Evolutionary conservation across 345 rosid species (phyloP), one percentile per base, ranked within the genome.

Genomic region (Boechera divaricarpa): DNA sequence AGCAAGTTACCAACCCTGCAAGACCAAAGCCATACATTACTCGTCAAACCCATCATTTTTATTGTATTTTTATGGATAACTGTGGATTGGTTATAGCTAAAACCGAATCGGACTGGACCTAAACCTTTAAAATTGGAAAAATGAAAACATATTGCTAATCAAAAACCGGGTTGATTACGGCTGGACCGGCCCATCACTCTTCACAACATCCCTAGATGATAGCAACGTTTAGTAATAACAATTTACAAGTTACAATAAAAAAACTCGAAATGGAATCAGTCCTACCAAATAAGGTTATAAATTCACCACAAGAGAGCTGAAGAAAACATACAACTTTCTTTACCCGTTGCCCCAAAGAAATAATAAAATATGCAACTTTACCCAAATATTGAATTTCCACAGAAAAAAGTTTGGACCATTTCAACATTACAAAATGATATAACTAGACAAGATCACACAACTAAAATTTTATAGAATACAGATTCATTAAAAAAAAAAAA

Each of bases 301-400:
- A 45, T 42, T 18, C 53, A 29, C 11, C 32, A 66, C 13, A 49
- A 18, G 58, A 5, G 6, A 53, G 51, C 29, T 16, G 21, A 9
- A 55, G 12, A 52, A 24, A 10, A 6, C 6, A 47, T 35, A n/a
- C 29, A 12, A 45, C 67, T 24, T 71, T 24, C 12, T 41, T 44
- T 44, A 21, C 7, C 38, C 47, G 26, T 62, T 73, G 51, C 62
- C 41, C 32, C 26, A 10, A 0, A 11, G 44, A 31, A 3, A 5
- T 12, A 12, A 57, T 3, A 18, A 70, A 35, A 49, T 13, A 38
- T 48, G 57, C 32, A 62, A 61, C 68, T 72, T 72, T 60, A 76
- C 69, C 69, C 16, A 39, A 61, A 51, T 13, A 32, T 41, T 69
- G 74, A 76, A 58, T 67, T 67, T 58, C 53, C 41, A 28, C 60